Evolutionary conservation across 1,139 yeast species (phyloP).

Genomic region (Candida labiduridarum): DNA sequence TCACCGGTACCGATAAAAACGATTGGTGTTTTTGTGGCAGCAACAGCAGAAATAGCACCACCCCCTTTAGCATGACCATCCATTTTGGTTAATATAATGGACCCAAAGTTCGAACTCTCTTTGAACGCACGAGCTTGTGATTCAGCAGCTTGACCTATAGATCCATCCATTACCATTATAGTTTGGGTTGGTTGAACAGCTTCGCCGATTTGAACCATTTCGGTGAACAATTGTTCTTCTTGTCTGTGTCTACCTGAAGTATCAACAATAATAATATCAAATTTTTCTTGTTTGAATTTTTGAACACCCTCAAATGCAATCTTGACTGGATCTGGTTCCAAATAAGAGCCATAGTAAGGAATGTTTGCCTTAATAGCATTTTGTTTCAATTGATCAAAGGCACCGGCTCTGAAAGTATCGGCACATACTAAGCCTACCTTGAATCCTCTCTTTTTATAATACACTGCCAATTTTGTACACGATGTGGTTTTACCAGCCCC

Average conservation of each 20-base stretch:
- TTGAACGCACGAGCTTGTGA: slow-evolving; percentile 93
- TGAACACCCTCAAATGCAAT: slow-evolving; percentile 92
- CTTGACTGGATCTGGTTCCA: slow-evolving; percentile 93
- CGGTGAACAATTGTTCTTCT: slow-evolving; percentile 87
- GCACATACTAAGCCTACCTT: slow-evolving; percentile 98
- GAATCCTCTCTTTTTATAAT: slow-evolving; percentile 90
- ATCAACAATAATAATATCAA: slow-evolving; percentile 93
- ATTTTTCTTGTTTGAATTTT: slow-evolving; percentile 86
- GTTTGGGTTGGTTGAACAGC: slow-evolving; percentile 91
- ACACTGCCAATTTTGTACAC: slow-evolving; percentile 94
- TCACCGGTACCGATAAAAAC: slow-evolving; percentile 98
- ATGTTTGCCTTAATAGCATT: slow-evolving; percentile 94
- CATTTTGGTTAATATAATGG: slow-evolving; percentile 93
- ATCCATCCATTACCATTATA: slow-evolving; percentile 95
- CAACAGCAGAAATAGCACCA: slow-evolving; percentile 98
- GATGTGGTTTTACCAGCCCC: slow-evolving; percentile 99
- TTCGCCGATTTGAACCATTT: slow-evolving; percentile 90
- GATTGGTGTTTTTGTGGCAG: slow-evolving; percentile 95
- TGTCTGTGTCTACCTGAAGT: slow-evolving; percentile 98
- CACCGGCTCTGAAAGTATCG: slow-evolving; percentile 99
- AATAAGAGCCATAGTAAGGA: slow-evolving; percentile 93
- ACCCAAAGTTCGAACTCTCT: slow-evolving; percentile 90
- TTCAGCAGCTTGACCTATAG: slow-evolving; percentile 98
- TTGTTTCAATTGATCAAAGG: slow-evolving; percentile 96
- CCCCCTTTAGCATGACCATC: slow-evolving; percentile 99